Evolutionary conservation across 129 eudicot species (phyloP).

Genomic region (Cynara cardunculus): DNA sequence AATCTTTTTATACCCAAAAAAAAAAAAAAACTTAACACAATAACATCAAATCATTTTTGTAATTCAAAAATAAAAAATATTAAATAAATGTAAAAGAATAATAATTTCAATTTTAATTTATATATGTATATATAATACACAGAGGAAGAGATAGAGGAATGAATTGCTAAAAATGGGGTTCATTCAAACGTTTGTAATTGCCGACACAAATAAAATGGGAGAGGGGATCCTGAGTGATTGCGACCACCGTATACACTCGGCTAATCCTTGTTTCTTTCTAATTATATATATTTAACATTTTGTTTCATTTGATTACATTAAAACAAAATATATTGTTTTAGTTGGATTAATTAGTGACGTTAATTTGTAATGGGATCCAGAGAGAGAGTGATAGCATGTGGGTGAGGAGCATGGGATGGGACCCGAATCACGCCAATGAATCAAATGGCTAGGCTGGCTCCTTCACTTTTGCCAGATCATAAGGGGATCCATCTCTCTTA

Average conservation of each 20-base stretch:
- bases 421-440: slow-evolving; percentile 35
- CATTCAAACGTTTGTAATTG: slow-evolving; percentile 23
- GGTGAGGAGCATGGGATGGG: slow-evolving; percentile 27
- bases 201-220: slow-evolving; percentile 25
- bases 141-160: not conserved
- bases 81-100: too few species aligned
- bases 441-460: slow-evolving; percentile 45
- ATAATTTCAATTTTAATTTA: not conserved
- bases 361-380: slow-evolving; percentile 18
- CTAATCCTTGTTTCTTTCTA: not conserved
- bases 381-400: slow-evolving; percentile 8
- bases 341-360: not conserved
- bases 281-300: not conserved
- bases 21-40: not conserved
- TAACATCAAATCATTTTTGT: not conserved
- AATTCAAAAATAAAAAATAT: too few species aligned
- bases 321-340: not conserved
- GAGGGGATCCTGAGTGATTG: slow-evolving; percentile 17
- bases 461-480: slow-evolving; percentile 39
- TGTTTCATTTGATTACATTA: too few species aligned
- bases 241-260: not conserved
- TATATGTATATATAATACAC: not conserved
- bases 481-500: slow-evolving; percentile 16
- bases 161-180: slow-evolving; percentile 9
- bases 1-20: not conserved